phyloP scores from a whole-genome alignment of 768 basidiomycete species.

The Rhodosporidiobolus odoratus region DNA sequence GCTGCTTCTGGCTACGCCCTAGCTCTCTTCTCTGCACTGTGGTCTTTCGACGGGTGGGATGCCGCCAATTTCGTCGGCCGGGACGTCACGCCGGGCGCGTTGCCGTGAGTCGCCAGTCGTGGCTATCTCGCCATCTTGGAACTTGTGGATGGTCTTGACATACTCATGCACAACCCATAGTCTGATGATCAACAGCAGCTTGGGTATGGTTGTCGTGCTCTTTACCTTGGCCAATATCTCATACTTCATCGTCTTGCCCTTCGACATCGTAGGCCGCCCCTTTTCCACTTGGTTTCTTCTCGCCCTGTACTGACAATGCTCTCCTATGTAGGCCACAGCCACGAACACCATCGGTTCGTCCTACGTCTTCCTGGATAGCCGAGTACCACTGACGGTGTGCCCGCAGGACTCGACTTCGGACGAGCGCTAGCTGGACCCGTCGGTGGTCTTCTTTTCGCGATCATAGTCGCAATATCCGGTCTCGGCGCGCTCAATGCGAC shows the following conservation, averaged over 20 bases:
- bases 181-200: conserved; percentile 29
- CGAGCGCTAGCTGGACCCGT: conserved; percentile 73
- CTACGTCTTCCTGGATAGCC: too few species aligned
- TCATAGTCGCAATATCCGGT: conserved; percentile 88
- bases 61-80: conserved; percentile 50
- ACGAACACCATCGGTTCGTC: conserved; percentile 23
- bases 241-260: conserved; percentile 83
- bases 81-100: conserved; percentile 11
- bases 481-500: conserved; percentile 77
- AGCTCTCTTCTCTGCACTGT: conserved; percentile 90
- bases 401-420: conserved; percentile 64
- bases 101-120: conserved; percentile 23
- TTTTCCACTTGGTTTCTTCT: not conserved
- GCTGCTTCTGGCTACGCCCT: conserved; percentile 82
- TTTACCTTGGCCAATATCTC: conserved; percentile 79
- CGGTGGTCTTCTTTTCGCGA: conserved; percentile 81
- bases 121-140: too few species aligned
- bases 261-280: conserved; percentile 41
- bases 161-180: not conserved
- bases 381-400: not conserved
- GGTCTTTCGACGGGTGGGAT: conserved; percentile 93
- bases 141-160: not conserved
- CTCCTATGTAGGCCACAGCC: conserved; percentile 7
- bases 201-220: conserved; percentile 47
- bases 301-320: not conserved